phyloP scores from a whole-genome alignment of 768 basidiomycete species.

The Tephrocybe sp. region DNA sequence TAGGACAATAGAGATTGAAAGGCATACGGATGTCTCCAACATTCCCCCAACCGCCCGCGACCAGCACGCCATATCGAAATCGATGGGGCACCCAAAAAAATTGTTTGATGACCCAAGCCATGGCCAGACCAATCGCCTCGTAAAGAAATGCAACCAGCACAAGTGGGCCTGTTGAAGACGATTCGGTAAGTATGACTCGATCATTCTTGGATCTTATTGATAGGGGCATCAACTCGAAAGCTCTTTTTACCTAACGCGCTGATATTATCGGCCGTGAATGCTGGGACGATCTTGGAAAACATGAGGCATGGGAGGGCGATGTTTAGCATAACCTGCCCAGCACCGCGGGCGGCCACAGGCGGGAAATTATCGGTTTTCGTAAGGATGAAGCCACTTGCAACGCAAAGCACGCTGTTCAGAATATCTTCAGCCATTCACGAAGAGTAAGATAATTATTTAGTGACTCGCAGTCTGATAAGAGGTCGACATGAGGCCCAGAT shows the following conservation, averaged over 20 bases:
- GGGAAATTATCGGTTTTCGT: constrained; percentile 65
- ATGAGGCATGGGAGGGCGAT: constrained; percentile 62
- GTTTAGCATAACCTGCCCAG: constrained; percentile 64
- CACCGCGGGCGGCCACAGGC: constrained; percentile 53
- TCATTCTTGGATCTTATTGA: neutral
- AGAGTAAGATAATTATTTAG: too few relatives aligned
- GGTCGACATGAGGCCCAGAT: constrained; percentile 67
- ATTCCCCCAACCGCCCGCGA: constrained; percentile 71
- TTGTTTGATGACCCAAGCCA: constrained; percentile 56
- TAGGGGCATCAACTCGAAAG: neutral
- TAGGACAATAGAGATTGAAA: neutral
- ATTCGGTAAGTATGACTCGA: neutral
- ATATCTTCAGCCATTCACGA: neutral
- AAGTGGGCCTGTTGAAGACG: constrained; percentile 52
- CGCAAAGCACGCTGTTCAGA: constrained; percentile 49
- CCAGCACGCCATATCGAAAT: constrained; percentile 69
- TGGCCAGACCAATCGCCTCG: constrained; percentile 49
- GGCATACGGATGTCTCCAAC: constrained; percentile 68
- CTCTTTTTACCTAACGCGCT: constrained; percentile 45
- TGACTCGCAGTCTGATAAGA: constrained; percentile 55
- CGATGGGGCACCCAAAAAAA: constrained; percentile 79
- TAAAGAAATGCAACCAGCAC: constrained; percentile 62
- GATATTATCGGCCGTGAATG: constrained; percentile 60
- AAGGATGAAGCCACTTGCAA: constrained; percentile 53
- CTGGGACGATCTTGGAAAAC: constrained; percentile 73